phyloP scores from a whole-genome alignment of 257 asterid genomes.

The Datura wrightii region DNA sequence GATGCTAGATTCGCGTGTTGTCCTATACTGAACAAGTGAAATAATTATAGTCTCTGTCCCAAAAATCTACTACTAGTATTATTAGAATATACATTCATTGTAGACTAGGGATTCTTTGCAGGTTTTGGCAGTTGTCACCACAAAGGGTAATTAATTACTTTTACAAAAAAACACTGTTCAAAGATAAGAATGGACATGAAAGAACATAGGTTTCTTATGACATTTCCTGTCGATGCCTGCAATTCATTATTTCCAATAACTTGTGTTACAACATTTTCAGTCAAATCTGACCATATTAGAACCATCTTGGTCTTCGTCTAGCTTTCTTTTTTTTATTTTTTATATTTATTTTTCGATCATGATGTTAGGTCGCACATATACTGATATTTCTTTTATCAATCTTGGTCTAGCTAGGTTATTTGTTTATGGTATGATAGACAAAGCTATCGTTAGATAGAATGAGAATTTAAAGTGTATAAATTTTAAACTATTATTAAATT shows the following conservation, averaged over 20 bases:
- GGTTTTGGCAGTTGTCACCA: slow-evolving; percentile 18
- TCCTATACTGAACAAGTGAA: slow-evolving; percentile 30
- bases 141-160: background rate
- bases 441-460: accelerated
- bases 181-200: slow-evolving; percentile 5
- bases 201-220: background rate
- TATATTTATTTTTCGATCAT: background rate
- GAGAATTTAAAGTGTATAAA: background rate
- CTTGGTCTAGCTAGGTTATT: background rate
- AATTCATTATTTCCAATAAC: background rate
- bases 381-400: background rate
- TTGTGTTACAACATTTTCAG: background rate
- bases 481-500: background rate
- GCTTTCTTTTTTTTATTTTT: too few species aligned
- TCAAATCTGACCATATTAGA: background rate
- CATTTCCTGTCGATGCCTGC: background rate
- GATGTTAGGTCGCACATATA: background rate
- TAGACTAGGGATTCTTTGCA: slow-evolving; percentile 24
- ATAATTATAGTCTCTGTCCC: background rate
- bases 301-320: background rate
- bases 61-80: background rate
- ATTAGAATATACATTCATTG: slow-evolving; percentile 1
- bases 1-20: slow-evolving; percentile 20
- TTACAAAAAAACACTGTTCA: background rate
- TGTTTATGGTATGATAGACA: background rate